Evolutionary conservation across 2,329 filamentous ascomycete genomes (phyloP).

Genomic region (Elsinoe perseae): DNA sequence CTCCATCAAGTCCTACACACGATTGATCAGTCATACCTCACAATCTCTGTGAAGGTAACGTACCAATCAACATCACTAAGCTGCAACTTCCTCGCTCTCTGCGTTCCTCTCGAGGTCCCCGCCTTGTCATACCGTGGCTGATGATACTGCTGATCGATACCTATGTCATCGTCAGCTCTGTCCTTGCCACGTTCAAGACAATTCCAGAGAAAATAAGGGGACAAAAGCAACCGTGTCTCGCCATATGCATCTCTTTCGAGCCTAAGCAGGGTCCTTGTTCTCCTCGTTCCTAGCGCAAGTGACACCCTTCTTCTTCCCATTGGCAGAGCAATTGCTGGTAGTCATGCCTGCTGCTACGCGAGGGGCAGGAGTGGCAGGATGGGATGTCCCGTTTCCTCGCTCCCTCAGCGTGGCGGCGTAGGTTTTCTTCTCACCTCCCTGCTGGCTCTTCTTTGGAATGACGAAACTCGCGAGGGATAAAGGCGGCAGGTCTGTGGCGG

Average conservation of each 20-base stretch:
- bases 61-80: constrained; percentile 98
- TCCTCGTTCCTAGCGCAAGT: background rate
- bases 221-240: background rate
- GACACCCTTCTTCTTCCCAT: background rate
- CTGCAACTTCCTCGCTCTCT: constrained; percentile 83
- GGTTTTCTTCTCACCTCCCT: background rate
- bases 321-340: background rate
- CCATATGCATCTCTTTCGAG: background rate
- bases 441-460: constrained; percentile 2
- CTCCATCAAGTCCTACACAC: background rate
- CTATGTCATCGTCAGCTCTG: background rate
- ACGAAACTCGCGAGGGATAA: background rate
- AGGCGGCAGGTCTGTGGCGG: background rate
- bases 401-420: constrained; percentile 1
- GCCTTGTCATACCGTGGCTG: constrained; percentile 48
- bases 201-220: background rate
- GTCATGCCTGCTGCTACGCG: background rate
- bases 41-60: constrained; percentile 20
- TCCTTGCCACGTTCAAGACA: background rate
- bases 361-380: background rate
- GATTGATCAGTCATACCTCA: constrained; percentile 20
- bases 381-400: background rate
- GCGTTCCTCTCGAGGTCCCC: constrained; percentile 60
- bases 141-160: constrained; percentile 33
- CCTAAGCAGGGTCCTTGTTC: constrained; percentile 1